These are phyloP conservation scores for Irineochytrium annulatum DNA, from an alignment of 192 early-diverging fungal genomes.

Conservation along the genomic window DNA sequence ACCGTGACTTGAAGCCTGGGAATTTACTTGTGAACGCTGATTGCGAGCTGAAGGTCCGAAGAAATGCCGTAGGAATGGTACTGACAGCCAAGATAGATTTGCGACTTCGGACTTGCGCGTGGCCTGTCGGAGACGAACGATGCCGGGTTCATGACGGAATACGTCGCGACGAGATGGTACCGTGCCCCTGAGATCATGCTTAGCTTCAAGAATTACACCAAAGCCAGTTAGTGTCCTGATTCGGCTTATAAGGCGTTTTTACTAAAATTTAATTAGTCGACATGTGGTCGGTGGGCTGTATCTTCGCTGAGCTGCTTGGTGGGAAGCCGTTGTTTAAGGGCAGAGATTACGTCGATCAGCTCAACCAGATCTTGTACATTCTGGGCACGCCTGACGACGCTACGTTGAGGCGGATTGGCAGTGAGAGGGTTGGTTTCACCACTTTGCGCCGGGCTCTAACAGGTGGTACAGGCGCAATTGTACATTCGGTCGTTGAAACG, in stretches of 20 bases:
- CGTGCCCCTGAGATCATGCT: constrained; percentile 55
- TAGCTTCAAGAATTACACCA: constrained; percentile 49
- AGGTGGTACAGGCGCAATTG: constrained; percentile 74
- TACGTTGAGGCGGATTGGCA: constrained; percentile 56
- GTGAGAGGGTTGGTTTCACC: constrained; percentile 42
- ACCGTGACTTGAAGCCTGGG: constrained; percentile 95
- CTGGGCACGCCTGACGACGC: constrained; percentile 92
- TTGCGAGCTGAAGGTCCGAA: constrained; percentile 51
- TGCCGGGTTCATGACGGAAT: constrained; percentile 49
- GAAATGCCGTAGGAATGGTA: background rate
- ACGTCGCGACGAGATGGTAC: constrained; percentile 57
- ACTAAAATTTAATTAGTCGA: constrained; percentile 67
- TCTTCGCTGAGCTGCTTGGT: constrained; percentile 93
- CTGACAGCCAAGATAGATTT: constrained; percentile 28
- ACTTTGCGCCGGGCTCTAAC: no score
- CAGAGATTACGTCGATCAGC: constrained; percentile 80
- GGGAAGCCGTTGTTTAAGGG: constrained; percentile 58
- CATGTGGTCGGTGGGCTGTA: constrained; percentile 97
- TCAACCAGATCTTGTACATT: constrained; percentile 90
- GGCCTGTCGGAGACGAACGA: constrained; percentile 35
- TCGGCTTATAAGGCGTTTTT: background rate
- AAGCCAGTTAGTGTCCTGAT: constrained; percentile 34
- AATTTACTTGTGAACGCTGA: constrained; percentile 55
- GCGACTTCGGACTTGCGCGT: constrained; percentile 54
- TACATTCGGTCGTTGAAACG: constrained; percentile 86